These are phyloP conservation scores for Entamoeba moshkovskii DNA, from an alignment of 208 protist species.

Conservation along the genomic window DNA sequence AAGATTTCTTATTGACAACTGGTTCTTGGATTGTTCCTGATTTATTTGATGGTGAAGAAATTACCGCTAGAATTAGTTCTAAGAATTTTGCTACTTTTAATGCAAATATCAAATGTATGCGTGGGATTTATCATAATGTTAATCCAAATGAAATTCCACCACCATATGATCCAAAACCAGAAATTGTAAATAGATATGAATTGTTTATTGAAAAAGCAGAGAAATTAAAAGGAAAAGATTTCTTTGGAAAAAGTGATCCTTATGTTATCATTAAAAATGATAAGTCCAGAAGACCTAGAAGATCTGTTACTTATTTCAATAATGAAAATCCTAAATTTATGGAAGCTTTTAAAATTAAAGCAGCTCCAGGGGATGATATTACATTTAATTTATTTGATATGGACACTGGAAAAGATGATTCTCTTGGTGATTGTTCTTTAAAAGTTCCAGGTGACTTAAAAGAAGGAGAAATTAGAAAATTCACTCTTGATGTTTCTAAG, in stretches of 20 bases:
- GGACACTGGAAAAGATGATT: background rate
- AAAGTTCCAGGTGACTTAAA: background rate
- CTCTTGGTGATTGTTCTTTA: background rate
- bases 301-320: too few species aligned
- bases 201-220: background rate
- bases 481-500: background rate
- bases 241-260: background rate
- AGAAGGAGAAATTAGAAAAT: background rate
- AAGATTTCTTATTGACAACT: too few species aligned
- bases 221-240: background rate
- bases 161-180: background rate
- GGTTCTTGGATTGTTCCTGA: background rate
- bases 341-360: background rate
- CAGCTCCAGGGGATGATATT: background rate
- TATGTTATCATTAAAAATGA: background rate
- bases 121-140: background rate
- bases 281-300: background rate
- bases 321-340: background rate
- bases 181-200: background rate
- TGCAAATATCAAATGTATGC: background rate
- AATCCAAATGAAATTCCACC: background rate
- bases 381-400: background rate
- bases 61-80: background rate
- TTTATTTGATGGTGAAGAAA: background rate
- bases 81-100: background rate